Evolutionary conservation across 306 rosid species (phyloP).

Genomic region (Malus fusca): DNA sequence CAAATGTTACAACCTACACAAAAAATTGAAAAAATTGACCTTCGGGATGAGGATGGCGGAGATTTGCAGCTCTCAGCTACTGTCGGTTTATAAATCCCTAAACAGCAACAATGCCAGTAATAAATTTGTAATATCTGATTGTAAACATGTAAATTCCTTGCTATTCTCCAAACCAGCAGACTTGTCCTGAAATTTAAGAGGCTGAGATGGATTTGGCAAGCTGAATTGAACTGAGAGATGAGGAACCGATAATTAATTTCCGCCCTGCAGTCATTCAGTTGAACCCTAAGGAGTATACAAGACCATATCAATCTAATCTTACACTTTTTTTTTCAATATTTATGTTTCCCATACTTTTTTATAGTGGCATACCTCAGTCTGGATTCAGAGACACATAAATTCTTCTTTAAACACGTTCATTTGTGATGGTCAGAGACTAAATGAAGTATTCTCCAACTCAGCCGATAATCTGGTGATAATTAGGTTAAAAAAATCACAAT

Average conservation of each 20-base stretch:
- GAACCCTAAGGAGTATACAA: not conserved
- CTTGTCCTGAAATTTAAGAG: not conserved
- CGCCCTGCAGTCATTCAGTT: not conserved
- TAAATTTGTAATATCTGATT: not conserved
- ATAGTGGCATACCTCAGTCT: slow-evolving; percentile 2
- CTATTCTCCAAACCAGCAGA: not conserved
- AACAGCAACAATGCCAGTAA: not conserved
- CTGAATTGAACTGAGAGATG: not conserved
- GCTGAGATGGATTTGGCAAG: not conserved
- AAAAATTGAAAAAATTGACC: not conserved
- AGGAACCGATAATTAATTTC: slow-evolving; percentile 1
- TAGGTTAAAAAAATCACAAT: slow-evolving; percentile 25
- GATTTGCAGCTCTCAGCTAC: not conserved
- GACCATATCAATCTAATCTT: slow-evolving; percentile 1
- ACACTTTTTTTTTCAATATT: not conserved
- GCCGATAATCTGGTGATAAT: not conserved
- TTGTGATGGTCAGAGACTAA: not conserved
- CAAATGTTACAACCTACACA: not conserved
- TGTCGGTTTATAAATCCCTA: not conserved
- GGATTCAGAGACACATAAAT: not conserved
- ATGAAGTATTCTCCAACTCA: not conserved
- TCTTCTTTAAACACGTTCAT: not conserved
- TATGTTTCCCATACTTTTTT: not conserved
- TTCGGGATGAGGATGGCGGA: not conserved
- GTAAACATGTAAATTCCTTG: not conserved